phyloP scores from a whole-genome alignment of 1,139 yeast genomes.

The Geotrichum bryndzae region DNA sequence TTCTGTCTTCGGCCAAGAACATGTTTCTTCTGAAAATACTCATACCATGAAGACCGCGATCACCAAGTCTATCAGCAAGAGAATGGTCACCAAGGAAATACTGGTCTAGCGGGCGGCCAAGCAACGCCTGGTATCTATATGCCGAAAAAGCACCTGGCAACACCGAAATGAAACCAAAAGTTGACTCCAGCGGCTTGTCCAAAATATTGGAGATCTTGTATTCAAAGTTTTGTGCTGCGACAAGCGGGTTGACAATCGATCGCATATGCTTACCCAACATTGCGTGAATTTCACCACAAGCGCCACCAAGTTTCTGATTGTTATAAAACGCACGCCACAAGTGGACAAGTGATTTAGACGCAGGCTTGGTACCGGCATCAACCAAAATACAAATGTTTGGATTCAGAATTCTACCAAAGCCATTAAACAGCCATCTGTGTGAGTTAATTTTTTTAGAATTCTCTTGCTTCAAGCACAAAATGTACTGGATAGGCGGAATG shows the following conservation, averaged over 20 bases:
- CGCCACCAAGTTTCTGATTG: slow-evolving; percentile 85
- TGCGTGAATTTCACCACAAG: slow-evolving; percentile 88
- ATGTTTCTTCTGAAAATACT: slow-evolving; percentile 83
- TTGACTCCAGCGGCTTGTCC: slow-evolving; percentile 84
- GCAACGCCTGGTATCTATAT: slow-evolving; percentile 70
- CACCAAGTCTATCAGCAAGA: slow-evolving; percentile 40
- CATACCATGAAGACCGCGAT: slow-evolving; percentile 45
- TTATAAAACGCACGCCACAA: slow-evolving; percentile 86
- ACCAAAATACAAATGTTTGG: slow-evolving; percentile 79
- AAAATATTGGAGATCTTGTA: slow-evolving; percentile 85
- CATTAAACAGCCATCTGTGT: slow-evolving; percentile 96
- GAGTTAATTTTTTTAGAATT: slow-evolving; percentile 91
- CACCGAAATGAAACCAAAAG: slow-evolving; percentile 82
- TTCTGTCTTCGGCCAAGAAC: slow-evolving; percentile 95
- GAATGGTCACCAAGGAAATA: slow-evolving; percentile 88
- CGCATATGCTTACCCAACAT: slow-evolving; percentile 72
- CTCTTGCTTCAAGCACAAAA: slow-evolving; percentile 80
- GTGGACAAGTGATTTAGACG: slow-evolving; percentile 67
- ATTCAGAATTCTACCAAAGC: slow-evolving; percentile 75
- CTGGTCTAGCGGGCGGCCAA: slow-evolving; percentile 76
- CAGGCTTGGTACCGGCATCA: slow-evolving; percentile 96
- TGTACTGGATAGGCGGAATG: slow-evolving; percentile 72
- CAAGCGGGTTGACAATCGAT: slow-evolving; percentile 63
- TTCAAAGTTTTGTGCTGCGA: slow-evolving; percentile 88
- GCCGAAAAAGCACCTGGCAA: slow-evolving; percentile 93